Evolutionary conservation across 495 filamentous ascomycete species (phyloP), one percentile per base, ranked within the genome.

Genomic region (Penicillium riverlandense): DNA sequence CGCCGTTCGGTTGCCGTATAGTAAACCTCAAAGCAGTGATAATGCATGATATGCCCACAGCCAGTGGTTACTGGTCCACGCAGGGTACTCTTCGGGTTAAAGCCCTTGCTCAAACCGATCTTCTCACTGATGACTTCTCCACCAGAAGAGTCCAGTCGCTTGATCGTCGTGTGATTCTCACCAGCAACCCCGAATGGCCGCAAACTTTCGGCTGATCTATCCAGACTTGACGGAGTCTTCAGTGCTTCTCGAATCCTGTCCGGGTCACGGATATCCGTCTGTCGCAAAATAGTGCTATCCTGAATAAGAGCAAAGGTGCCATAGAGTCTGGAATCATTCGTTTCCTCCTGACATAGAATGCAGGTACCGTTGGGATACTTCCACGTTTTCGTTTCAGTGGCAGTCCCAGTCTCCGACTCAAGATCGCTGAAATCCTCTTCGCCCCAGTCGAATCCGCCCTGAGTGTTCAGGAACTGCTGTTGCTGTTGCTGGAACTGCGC

Each of bases 21-120:
- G 63, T 96, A 97, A 29, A 82, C 77, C 50, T 96, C 90, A 55
- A 97, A 99, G 63, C 92, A 99, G 29, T 78, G 79, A 57, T 87
- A 99, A 58, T 99, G 92, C 92, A 99, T 99, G 49, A 97, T 90
- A 62, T 99, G 92, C 6, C 90, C 91, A 65, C 92, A 99, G 28
- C 91, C 87, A 34, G 87, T 88, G 7, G 90, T 80, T 6, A 97
- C 86, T 4, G 90, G 86, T 0, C 90, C 94, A n/a, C 75, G 72
- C 33, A 73, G 71, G 8, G 76, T 80, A 33, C 81, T 76, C 16
- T 71, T 69, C 8, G 80, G 63, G 4, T 88, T 83, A 54, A 95
- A 97, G 2, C 92, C 92, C 63, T 89, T 90, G 37, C 89, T 91
- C 13, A 97, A 75, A 12, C 80, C 82, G 67, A 94, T 83, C 43